A percentile compares a stretch with the other conserved stretches of the same genome.
Conservation (phyloP, 345 rosid species). For the Citrus australasica region DNA sequence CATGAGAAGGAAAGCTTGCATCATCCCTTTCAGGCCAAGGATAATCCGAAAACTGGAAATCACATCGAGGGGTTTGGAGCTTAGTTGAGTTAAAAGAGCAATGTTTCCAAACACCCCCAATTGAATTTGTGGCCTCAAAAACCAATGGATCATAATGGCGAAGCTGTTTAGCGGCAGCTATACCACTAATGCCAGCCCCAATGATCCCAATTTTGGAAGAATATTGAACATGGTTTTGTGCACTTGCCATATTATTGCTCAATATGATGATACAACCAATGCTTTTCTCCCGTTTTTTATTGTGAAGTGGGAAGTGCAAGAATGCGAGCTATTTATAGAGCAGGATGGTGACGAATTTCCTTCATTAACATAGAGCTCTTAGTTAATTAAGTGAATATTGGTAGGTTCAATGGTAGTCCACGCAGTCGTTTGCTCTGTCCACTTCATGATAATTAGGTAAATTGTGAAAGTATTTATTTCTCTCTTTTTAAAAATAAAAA, state of each 20-base stretch:
- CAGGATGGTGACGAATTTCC: not conserved
- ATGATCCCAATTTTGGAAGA: conserved; percentile 50
- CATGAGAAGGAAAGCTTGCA: conserved; percentile 32
- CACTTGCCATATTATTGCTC: not conserved
- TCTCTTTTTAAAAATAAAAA: too few species aligned
- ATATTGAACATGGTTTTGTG: conserved; percentile 4
- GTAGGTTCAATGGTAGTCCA: conserved; percentile 19
- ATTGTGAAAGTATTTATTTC: not conserved
- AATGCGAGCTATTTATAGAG: conserved; percentile 15
- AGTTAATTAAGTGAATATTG: not conserved
- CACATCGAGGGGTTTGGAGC: conserved; percentile 44
- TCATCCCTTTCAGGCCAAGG: conserved; percentile 44
- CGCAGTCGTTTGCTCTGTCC: not conserved
- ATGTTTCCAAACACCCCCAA: conserved; percentile 76
- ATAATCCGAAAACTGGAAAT: conserved; percentile 40
- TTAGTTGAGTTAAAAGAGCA: conserved; percentile 39
- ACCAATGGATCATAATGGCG: conserved; percentile 27
- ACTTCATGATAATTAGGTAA: not conserved
- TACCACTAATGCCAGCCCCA: conserved; percentile 64
- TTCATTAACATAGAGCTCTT: not conserved
- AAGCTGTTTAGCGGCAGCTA: conserved; percentile 48
- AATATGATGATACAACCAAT: not conserved
- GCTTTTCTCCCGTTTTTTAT: not conserved
- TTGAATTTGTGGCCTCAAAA: conserved; percentile 44
- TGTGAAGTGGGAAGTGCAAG: not conserved